Base-by-base conservation (phyloP, 768 basidiomycete genomes). In the Chiua virens region DNA sequence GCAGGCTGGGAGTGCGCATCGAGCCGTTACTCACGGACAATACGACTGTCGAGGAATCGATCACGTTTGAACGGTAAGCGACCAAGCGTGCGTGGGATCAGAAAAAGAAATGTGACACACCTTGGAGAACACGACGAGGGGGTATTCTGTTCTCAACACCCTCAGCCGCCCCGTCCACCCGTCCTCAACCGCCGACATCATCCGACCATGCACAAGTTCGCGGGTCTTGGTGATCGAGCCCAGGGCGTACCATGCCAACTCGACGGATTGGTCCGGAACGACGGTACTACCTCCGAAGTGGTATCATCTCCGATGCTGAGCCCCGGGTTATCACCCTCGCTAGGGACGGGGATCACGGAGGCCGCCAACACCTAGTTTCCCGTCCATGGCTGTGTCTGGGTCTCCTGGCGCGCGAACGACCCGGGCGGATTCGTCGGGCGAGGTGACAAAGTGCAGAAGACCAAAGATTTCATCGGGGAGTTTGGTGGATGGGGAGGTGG, bases 121-220 rank as follows among this genome's bases (percentile, higher is more conserved):
- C 76, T 92, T 92, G 75, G 89, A 91, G 60, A 92, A 91, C 13
- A 92, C 82, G 40, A 92, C 73, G 8, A 92, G 68, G 3, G 89
- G 89, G 58, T 79, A 75, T 28, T 79, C 66, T 17, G 73, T 61
- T 34, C 78, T 71, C 42, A 90, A 58, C 20, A 59, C 60, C 38
- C 61, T 62, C 17, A 75, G 66, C 38, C 79, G 72, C 53, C 69
- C 48, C 3, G 49, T 40, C 66, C 66, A 60, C 10, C 66, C 32
- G 55, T 49, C 81, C 8, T 40, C 79, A 71, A 21, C 75, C 65
- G 55, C 48, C 67, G 44, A 4, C 18, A 52, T 39, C 36, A 45
- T 11, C 59, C 66, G 47, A 11, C 50, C 43, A 6, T 50, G 55
- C 20, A 17, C 22, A 18, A 17, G 27, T 4, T 25, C 27, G 23